Evolutionary conservation across 164 flowering plant genomes (phyloP), one percentile per base, ranked within the genome.

Genomic region (Liriodendron chinense): DNA sequence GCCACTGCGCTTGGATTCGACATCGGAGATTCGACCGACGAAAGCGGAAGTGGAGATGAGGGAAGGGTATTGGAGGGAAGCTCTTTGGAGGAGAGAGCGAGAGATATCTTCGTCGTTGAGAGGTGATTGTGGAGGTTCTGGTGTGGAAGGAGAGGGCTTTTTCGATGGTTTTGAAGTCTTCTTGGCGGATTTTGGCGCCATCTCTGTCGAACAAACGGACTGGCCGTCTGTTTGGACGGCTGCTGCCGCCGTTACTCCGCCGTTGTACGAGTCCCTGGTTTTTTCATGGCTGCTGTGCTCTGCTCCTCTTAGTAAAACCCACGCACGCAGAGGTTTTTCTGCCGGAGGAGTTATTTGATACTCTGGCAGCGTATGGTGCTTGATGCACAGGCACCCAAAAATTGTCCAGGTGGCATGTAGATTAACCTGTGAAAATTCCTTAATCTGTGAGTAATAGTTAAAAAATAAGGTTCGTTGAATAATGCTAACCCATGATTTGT

Each of bases 41-140:
- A 92, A 76, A 43, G 97, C 88, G 57, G 87, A 80, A 71, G 77
- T 80, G 0, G 86, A 85, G 47, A 96, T 87, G 64, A 93, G 72
- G 74, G 83, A 78, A 47, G 99, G 98, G 75, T 50, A 94, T 53
- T 68, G 80, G 26, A 56, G n/a, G 0, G 94, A 81, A 68, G 97
- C 97, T 70, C 81, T 81, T 23, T 86, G 78, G 43, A 76, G 63
- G 12, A 23, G n/a, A 50, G 72, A 68, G 50, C 24, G 4, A 16
- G n/a, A 49, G n/a, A 84, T 43, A 13, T 82, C 84, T 12, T 84
- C 91, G 65, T 68, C 74, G 18, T 63, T 1, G 63, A 71, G 23
- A 21, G 65, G 47, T 25, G 43, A 57, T 7, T 28, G 62, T 67
- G 69, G 26, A 16, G n/a, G 47, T 2, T 67, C 69, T 8, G 69